Evolutionary conservation across 1,284 basidiomycete species (phyloP).

Genomic region (Exobasidium rhododendri): DNA sequence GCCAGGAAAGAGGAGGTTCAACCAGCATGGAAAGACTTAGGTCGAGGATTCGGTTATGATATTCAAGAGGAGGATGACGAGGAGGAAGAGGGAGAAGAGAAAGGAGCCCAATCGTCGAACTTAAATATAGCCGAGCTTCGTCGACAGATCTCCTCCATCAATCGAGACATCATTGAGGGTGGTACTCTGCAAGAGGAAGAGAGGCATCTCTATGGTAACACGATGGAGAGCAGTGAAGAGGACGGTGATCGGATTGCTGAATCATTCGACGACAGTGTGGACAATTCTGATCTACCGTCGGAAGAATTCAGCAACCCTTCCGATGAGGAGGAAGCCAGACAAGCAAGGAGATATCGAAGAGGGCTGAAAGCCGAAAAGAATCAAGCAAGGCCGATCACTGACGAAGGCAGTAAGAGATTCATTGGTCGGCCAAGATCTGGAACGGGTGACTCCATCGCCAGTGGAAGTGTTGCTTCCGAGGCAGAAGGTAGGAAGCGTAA

Average conservation of each 20-base stretch:
- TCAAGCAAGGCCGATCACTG: not conserved
- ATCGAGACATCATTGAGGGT: slow-evolving; percentile 15
- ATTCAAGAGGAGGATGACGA: slow-evolving; percentile 20
- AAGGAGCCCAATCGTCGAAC: not conserved
- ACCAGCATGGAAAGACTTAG: slow-evolving; percentile 32
- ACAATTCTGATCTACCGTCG: slow-evolving; percentile 22
- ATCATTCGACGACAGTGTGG: not conserved
- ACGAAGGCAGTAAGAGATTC: slow-evolving; percentile 12
- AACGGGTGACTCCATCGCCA: slow-evolving; percentile 36
- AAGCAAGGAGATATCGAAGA: slow-evolving; percentile 27
- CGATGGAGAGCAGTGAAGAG: slow-evolving; percentile 14
- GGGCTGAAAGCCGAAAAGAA: slow-evolving; percentile 26
- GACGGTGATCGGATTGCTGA: slow-evolving; percentile 5
- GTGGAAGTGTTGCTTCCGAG: slow-evolving; percentile 27
- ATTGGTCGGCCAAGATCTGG: slow-evolving; percentile 20
- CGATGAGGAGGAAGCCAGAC: slow-evolving; percentile 39
- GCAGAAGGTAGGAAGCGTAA: slow-evolving; percentile 3
- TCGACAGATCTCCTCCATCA: not conserved
- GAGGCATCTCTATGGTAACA: not conserved
- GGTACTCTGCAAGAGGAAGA: not conserved
- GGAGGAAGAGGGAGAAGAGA: slow-evolving; percentile 17
- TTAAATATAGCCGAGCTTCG: not conserved
- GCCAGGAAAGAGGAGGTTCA: not conserved
- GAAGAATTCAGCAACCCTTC: slow-evolving; percentile 47
- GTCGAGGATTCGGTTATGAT: slow-evolving; percentile 41